phyloP scores from a whole-genome alignment of 169 alveolate genomes.

The Pseudocohnilembus persalinus region DNA sequence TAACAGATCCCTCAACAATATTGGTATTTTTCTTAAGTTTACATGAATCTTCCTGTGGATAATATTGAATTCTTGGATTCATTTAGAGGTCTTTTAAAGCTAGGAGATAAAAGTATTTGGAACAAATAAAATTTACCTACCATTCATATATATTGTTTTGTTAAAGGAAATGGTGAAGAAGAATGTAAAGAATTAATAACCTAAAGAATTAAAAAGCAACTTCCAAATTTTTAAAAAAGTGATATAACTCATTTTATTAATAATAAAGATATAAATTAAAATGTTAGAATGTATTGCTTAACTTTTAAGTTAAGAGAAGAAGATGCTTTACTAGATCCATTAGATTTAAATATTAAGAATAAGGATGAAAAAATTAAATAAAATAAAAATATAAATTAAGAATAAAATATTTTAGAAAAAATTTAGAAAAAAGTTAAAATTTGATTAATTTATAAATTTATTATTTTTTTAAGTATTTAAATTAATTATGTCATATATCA shows the following conservation, averaged over 20 bases:
- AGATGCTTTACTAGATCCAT: constrained; percentile 55
- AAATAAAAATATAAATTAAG: no score
- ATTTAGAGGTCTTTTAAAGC: constrained; percentile 64
- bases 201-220: constrained; percentile 58
- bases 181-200: constrained; percentile 61
- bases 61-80: constrained; percentile 80
- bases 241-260: constrained; percentile 61
- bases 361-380: not conserved
- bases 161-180: constrained; percentile 58
- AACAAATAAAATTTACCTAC: constrained; percentile 65
- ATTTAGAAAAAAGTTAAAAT: no score
- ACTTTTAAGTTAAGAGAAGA: constrained; percentile 65
- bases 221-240: constrained; percentile 59
- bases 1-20: constrained; percentile 29
- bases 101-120: constrained; percentile 22
- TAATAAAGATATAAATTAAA: constrained; percentile 69
- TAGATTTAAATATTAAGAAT: not conserved
- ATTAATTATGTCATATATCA: no score
- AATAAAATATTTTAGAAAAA: no score
- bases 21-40: constrained; percentile 74
- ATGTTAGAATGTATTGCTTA: constrained; percentile 63
- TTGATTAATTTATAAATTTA: no score
- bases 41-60: constrained; percentile 85
- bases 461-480: no score
- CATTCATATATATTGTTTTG: constrained; percentile 81